Percentiles rank a stretch among this genome's conserved stretches.
Evolutionary conservation across 768 basidiomycete genomes (phyloP).

Genomic region (Saitozyma sp.): DNA sequence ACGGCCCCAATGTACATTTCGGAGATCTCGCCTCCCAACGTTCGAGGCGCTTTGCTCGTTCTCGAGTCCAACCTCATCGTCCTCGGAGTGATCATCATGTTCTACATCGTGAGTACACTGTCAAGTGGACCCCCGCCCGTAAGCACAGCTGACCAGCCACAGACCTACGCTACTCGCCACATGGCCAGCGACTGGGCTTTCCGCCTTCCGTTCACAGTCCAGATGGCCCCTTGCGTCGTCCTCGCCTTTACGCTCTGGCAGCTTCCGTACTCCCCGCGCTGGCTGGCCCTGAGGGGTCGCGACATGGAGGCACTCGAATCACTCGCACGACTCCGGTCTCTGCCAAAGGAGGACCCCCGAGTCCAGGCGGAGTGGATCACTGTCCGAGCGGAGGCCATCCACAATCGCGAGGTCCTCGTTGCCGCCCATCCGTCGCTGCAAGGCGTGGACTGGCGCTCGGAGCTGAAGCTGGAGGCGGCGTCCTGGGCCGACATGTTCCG

Average conservation of each 20-base stretch:
- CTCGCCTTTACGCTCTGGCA: slow-evolving; percentile 6
- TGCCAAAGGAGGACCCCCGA: slow-evolving; percentile 9
- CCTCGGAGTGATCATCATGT: slow-evolving; percentile 10
- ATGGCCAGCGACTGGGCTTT: no score
- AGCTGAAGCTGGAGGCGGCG: no score
- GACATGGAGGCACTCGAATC: slow-evolving; percentile 20
- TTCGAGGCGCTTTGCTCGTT: slow-evolving; percentile 15
- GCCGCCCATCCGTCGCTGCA: background rate
- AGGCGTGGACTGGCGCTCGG: background rate
- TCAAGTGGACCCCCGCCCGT: no score
- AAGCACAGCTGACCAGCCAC: no score
- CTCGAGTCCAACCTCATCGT: slow-evolving; percentile 17
- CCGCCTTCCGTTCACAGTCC: no score
- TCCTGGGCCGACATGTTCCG: no score
- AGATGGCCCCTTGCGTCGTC: background rate
- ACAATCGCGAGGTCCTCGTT: no score
- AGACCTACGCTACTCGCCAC: no score
- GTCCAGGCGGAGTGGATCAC: slow-evolving; percentile 29
- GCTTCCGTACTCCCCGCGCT: slow-evolving; percentile 28
- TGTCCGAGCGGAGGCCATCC: slow-evolving; percentile 15
- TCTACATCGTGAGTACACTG: slow-evolving; percentile 14
- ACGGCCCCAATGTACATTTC: slow-evolving; percentile 16
- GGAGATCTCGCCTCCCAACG: slow-evolving; percentile 20
- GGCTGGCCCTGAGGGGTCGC: slow-evolving; percentile 26
- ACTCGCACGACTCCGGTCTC: slow-evolving; percentile 11